Conservation (phyloP, 768 basidiomycete genomes). For the Megacollybia marginata region DNA sequence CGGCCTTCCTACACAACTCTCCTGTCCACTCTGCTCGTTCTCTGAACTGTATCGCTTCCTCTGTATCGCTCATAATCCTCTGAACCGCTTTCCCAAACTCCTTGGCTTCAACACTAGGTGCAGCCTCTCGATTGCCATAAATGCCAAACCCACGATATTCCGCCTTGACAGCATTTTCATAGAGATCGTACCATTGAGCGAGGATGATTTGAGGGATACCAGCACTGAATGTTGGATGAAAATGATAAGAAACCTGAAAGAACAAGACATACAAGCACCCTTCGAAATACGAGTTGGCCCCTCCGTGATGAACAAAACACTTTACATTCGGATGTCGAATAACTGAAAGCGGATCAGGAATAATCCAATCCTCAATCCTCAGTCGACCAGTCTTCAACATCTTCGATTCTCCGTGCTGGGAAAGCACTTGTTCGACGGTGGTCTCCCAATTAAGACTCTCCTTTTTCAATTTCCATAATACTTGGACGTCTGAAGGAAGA, state of each 20-base stretch:
- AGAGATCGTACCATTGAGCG: slow-evolving; percentile 15
- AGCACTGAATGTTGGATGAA: neutral
- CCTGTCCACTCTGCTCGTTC: too few species aligned
- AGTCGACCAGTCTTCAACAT: neutral
- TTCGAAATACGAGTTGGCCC: slow-evolving; percentile 7
- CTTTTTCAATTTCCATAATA: slow-evolving; percentile 4
- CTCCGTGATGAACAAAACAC: slow-evolving; percentile 8
- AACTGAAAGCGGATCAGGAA: slow-evolving; percentile 1
- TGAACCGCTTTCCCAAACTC: slow-evolving; percentile 13
- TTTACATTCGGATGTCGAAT: slow-evolving; percentile 2
- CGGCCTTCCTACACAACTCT: too few species aligned
- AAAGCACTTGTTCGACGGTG: neutral
- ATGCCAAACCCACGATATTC: slow-evolving; percentile 15
- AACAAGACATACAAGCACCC: slow-evolving; percentile 1
- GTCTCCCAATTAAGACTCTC: too few species aligned
- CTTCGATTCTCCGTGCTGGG: neutral
- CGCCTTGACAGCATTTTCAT: slow-evolving; percentile 13
- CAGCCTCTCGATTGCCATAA: slow-evolving; percentile 11
- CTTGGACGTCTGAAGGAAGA: neutral
- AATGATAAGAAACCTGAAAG: neutral
- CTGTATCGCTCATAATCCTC: slow-evolving; percentile 2
- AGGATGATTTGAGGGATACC: slow-evolving; percentile 15
- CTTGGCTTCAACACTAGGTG: slow-evolving; percentile 8
- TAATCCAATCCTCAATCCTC: slow-evolving; percentile 1
- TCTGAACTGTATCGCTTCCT: slow-evolving; percentile 2